phyloP scores from a whole-genome alignment of 1,284 basidiomycete genomes.

The Dichomitus squalens region DNA sequence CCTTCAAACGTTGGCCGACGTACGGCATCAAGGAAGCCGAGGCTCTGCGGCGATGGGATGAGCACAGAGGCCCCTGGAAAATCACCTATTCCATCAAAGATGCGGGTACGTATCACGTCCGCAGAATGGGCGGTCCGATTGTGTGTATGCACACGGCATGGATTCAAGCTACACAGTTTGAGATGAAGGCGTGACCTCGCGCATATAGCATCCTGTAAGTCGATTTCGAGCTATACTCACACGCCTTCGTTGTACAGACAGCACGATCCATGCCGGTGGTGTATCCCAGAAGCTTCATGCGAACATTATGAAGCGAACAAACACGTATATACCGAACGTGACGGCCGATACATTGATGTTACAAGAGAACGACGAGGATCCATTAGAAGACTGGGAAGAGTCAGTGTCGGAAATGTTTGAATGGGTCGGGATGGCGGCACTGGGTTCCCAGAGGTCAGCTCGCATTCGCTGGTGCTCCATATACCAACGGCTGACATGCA shows the following conservation, averaged over 20 bases:
- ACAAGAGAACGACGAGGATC: constrained; percentile 12
- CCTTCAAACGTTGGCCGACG: constrained; percentile 30
- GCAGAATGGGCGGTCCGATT: no score
- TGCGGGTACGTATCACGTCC: constrained; percentile 3
- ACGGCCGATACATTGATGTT: neutral
- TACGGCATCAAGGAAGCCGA: constrained; percentile 37
- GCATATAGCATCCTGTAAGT: no score
- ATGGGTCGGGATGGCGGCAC: constrained; percentile 67
- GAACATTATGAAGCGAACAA: neutral
- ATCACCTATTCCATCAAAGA: constrained; percentile 39
- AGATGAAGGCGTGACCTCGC: no score
- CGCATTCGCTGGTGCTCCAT: neutral
- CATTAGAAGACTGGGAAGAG: constrained; percentile 51
- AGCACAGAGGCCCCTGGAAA: constrained; percentile 42
- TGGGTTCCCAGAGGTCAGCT: constrained; percentile 45
- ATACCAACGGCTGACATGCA: neutral
- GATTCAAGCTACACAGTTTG: no score
- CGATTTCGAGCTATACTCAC: no score
- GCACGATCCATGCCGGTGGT: neutral
- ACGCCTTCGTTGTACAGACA: neutral
- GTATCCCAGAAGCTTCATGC: neutral
- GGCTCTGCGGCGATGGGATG: constrained; percentile 35
- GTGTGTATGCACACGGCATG: no score
- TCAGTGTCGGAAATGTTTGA: constrained; percentile 55
- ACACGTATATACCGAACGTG: constrained; percentile 39